Base-by-base conservation (phyloP, 2,329 filamentous ascomycete genomes). In the Microsporum audouinii region DNA sequence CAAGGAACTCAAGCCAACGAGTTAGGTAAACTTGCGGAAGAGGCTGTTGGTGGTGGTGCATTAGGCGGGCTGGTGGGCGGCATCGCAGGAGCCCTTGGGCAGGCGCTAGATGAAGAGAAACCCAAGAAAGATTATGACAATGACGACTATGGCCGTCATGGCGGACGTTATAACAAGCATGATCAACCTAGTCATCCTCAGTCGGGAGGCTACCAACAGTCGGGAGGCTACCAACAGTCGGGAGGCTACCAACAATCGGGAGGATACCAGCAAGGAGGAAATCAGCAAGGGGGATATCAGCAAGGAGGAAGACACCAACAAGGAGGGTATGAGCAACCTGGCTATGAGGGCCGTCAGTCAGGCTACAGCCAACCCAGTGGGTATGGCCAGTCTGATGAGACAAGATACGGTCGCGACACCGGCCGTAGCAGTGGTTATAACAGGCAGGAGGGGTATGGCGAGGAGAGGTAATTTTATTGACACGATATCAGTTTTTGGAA, bases 31-130 rank as follows among this genome's bases (percentile, higher is more conserved):
- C 70, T 82, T 59, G 82, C 82, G 5, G 79, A 81, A 62, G 80
- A 85, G 66, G 83, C 82, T 55, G 80, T 83, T 57, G 83, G 84
- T 51, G 84, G 84, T 56, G 84, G 86, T 57, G 82, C 83, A 8
- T 71, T 90, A 0, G 87, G 88, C 34, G 85, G 86, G 29, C 76
- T 95, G 49, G 78, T 95, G 10, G 86, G 85, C 60, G 84, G 85
- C 33, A 73, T 88, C 38, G 87, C 88, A 10, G 51, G 51, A 31
- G 75, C 91, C 14, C 80, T 95, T 6, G 83, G 85, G 8, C 81
- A 81, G 10, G 80, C 80, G 12, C 82, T 87, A 59, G 77, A 78
- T 39, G 76, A 81, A 38, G 77, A 84, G 53, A 83, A 79, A 2
- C 56, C 57, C 33, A 59, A 43, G 56, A 60, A 59, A 33, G 43